Evolutionary conservation across 768 basidiomycete species (phyloP).

Genomic region (Mycena haematopus): DNA sequence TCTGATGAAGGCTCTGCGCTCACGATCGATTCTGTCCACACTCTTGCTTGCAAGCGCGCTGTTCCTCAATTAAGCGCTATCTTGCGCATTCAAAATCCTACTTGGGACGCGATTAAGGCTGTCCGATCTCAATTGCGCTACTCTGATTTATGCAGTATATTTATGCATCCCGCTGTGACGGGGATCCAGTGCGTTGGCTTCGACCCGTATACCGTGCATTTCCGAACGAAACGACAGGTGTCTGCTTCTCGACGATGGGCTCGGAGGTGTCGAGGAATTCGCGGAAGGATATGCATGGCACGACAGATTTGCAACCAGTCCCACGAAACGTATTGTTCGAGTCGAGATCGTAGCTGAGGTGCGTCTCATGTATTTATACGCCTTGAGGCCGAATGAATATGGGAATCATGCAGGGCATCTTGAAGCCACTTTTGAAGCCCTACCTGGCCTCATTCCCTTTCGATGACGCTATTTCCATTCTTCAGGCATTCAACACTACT

Average conservation of each 20-base stretch:
- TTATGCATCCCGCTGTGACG: constrained; percentile 52
- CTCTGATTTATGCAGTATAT: constrained; percentile 59
- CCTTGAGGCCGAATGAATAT: constrained; percentile 4
- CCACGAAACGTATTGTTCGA: constrained; percentile 67
- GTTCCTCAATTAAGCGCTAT: constrained; percentile 59
- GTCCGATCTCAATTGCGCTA: constrained; percentile 55
- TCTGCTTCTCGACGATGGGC: constrained; percentile 77
- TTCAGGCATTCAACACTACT: constrained; percentile 39
- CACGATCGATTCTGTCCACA: constrained; percentile 55
- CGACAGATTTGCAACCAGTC: constrained; percentile 58
- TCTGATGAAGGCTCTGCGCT: constrained; percentile 50
- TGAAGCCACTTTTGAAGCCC: constrained; percentile 37
- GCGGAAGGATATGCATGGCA: constrained; percentile 67
- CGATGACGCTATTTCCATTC: constrained; percentile 27
- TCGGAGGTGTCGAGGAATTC: constrained; percentile 53
- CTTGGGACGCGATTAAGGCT: constrained; percentile 68
- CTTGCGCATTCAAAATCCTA: constrained; percentile 46
- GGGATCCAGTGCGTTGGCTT: constrained; percentile 53
- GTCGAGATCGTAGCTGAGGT: constrained; percentile 80
- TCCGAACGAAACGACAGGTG: constrained; percentile 34
- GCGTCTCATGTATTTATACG: constrained; percentile 14
- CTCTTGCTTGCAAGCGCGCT: constrained; percentile 66
- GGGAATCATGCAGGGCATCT: constrained; percentile 39
- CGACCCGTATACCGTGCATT: neutral
- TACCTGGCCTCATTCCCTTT: constrained; percentile 1